Percentiles rank a stretch among this genome's conserved stretches.
Conservation (phyloP, 805 yeast genomes). For the Lachancea dasiensis region DNA sequence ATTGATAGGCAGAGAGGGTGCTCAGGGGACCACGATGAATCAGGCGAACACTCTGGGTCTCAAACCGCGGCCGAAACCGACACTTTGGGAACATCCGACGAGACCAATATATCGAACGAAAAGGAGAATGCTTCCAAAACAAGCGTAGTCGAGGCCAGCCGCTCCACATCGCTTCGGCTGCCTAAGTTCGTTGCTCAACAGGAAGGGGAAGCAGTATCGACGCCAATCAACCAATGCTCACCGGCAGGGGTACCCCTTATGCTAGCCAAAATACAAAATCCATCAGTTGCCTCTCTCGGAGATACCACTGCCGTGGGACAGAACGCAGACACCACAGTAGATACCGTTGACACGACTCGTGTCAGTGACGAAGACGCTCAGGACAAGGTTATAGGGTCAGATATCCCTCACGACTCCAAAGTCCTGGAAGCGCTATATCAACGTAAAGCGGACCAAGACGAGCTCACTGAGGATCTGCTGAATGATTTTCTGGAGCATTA, state of each 20-base stretch:
- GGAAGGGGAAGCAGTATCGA: neutral
- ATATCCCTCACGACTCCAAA: neutral
- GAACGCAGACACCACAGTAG: neutral
- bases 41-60: neutral
- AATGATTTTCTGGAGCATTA: conserved; percentile 12
- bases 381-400: neutral
- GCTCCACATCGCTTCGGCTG: neutral
- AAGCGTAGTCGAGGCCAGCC: neutral
- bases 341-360: neutral
- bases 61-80: neutral
- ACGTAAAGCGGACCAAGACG: neutral
- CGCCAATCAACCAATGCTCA: neutral
- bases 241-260: conserved; percentile 1
- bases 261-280: conserved; percentile 4
- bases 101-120: neutral
- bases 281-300: conserved; percentile 5
- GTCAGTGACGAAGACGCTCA: neutral
- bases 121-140: neutral
- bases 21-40: neutral
- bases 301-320: conserved; percentile 1
- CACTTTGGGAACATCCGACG: neutral
- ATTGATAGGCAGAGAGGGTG: neutral
- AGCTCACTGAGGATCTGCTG: conserved; percentile 8
- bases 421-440: neutral
- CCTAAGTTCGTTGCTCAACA: neutral